Conservation (phyloP, 2,329 filamentous ascomycete genomes). For the Neocatenulostroma microsporum region DNA sequence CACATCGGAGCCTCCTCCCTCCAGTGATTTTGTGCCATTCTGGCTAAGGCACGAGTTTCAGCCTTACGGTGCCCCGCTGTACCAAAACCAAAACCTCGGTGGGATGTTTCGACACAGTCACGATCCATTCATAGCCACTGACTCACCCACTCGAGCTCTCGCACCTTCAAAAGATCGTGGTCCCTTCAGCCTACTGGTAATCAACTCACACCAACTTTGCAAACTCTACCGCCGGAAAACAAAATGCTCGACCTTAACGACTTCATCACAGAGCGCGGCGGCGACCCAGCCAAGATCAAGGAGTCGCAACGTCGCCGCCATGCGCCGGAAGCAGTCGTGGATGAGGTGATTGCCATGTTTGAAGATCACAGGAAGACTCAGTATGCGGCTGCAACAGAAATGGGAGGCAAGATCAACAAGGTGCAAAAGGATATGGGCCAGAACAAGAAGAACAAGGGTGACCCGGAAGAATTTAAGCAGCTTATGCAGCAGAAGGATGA, state of each 20-base stretch:
- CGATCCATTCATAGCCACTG: no score
- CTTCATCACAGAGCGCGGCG: slow-evolving; percentile 68
- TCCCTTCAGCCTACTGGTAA: no score
- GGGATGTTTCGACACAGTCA: no score
- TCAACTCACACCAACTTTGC: no score
- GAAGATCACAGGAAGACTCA: slow-evolving; percentile 68
- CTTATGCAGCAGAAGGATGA: slow-evolving; percentile 70
- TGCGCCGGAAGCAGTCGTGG: slow-evolving; percentile 74
- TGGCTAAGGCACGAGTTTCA: no score
- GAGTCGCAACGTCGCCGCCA: slow-evolving; percentile 80
- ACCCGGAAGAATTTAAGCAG: slow-evolving; percentile 70
- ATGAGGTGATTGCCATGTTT: slow-evolving; percentile 81
- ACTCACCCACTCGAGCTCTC: no score
- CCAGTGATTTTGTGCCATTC: no score
- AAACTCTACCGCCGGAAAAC: no score
- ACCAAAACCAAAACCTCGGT: no score
- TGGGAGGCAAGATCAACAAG: slow-evolving; percentile 77
- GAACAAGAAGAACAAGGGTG: slow-evolving; percentile 93
- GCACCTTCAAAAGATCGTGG: no score
- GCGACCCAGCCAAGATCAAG: slow-evolving; percentile 83
- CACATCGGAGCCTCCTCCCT: no score
- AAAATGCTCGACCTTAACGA: slow-evolving; percentile 42
- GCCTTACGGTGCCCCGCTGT: no score
- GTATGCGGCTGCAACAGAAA: slow-evolving; percentile 58
- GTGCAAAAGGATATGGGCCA: slow-evolving; percentile 82